These are phyloP conservation scores for Tetratostichococcus sp. DNA, from an alignment of 139 green algal genomes.

Conservation along the genomic window DNA sequence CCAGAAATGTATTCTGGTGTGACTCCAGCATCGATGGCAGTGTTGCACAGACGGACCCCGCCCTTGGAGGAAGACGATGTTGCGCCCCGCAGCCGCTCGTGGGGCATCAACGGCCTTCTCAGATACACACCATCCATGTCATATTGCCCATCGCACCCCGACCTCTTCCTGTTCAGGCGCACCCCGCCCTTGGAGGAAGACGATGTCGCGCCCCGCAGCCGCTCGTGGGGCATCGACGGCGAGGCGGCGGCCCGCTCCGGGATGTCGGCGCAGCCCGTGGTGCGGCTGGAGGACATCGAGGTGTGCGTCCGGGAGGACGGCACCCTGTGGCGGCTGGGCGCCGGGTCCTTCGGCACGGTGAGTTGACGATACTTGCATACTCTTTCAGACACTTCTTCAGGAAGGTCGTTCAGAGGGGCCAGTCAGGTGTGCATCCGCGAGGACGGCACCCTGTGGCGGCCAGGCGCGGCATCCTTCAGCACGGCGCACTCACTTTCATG, in stretches of 20 bases:
- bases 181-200: background rate
- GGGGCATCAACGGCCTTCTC: too few species aligned
- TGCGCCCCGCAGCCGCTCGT: background rate
- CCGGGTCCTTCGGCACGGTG: background rate
- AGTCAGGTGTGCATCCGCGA: background rate
- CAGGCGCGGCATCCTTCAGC: background rate
- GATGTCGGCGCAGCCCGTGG: background rate
- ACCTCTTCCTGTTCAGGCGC: background rate
- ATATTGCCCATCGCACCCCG: too few species aligned
- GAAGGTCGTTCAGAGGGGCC: too few species aligned
- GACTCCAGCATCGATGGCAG: too few species aligned
- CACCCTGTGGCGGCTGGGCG: background rate
- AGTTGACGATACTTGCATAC: too few species aligned
- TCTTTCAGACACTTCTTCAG: too few species aligned
- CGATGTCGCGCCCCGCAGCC: background rate
- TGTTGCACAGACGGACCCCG: background rate
- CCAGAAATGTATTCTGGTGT: too few species aligned
- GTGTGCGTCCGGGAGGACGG: slow-evolving; percentile 1
- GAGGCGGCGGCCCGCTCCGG: background rate
- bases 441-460: background rate
- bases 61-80: background rate
- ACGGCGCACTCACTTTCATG: background rate
- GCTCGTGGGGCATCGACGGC: background rate
- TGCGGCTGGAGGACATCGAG: background rate
- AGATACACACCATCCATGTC: too few species aligned